Conservation (phyloP, 1,284 basidiomycete species). For the Afroboletus lepidellus region DNA sequence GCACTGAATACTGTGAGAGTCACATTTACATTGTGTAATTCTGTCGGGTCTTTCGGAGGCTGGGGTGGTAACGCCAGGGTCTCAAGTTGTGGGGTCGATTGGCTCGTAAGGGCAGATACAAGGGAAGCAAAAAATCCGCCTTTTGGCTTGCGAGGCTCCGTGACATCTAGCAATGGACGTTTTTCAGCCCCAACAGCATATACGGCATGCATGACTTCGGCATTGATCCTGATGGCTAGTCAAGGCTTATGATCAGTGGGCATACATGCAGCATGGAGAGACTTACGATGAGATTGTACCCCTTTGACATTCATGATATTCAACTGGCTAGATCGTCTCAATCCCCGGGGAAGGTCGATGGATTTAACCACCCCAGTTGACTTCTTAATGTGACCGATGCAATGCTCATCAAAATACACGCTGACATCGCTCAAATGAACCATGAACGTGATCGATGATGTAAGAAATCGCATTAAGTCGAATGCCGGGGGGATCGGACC, state of each 20-base stretch:
- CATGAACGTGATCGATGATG: slow-evolving; percentile 7
- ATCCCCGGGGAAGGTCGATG: background rate
- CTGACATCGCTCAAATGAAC: background rate
- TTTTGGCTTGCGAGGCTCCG: slow-evolving; percentile 29
- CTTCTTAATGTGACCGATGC: background rate
- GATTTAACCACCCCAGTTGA: background rate
- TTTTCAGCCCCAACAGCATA: slow-evolving; percentile 74
- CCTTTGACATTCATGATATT: background rate
- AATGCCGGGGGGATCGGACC: background rate
- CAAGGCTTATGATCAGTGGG: slow-evolving; percentile 19
- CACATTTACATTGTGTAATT: slow-evolving; percentile 28
- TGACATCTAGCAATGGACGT: slow-evolving; percentile 36
- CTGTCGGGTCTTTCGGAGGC: slow-evolving; percentile 48
- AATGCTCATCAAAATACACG: background rate
- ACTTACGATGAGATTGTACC: background rate
- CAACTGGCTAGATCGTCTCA: background rate
- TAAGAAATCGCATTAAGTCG: slow-evolving; percentile 5
- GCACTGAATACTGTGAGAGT: slow-evolving; percentile 1
- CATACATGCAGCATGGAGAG: background rate
- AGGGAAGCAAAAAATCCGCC: slow-evolving; percentile 78
- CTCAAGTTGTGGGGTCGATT: slow-evolving; percentile 29
- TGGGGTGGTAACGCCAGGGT: slow-evolving; percentile 41
- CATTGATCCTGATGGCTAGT: background rate
- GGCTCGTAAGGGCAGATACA: slow-evolving; percentile 60
- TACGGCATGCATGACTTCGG: slow-evolving; percentile 48